Percentiles rank a stretch among this genome's conserved stretches.
Evolutionary conservation across 2,329 filamentous ascomycete species (phyloP).

Genomic region (Fusarium sp.): DNA sequence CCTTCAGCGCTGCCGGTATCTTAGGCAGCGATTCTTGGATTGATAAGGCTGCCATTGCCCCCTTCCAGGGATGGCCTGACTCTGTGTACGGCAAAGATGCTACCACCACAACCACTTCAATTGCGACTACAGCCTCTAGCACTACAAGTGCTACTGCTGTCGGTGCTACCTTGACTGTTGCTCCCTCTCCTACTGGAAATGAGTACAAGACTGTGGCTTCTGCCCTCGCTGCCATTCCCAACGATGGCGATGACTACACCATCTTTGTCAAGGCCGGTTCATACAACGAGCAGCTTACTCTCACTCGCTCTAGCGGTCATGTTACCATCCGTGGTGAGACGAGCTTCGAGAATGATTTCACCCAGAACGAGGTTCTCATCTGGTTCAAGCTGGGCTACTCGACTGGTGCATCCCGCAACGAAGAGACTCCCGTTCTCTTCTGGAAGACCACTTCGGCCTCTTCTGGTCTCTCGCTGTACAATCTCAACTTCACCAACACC

Average conservation of each 20-base stretch:
- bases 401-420: constrained; percentile 51
- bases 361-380: constrained; percentile 31
- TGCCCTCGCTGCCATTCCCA: constrained; percentile 52
- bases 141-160: background rate
- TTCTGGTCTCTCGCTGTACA: constrained; percentile 64
- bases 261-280: constrained; percentile 36
- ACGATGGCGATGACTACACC: constrained; percentile 34
- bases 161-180: constrained; percentile 37
- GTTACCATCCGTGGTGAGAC: constrained; percentile 36
- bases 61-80: constrained; percentile 41
- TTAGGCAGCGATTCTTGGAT: constrained; percentile 46
- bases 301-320: constrained; percentile 22
- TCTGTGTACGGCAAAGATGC: constrained; percentile 36
- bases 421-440: constrained; percentile 54
- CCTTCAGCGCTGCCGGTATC: constrained; percentile 54
- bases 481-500: constrained; percentile 62
- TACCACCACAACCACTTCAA: constrained; percentile 3
- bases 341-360: constrained; percentile 33
- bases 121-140: constrained; percentile 11
- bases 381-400: constrained; percentile 31
- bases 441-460: constrained; percentile 54
- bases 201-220: constrained; percentile 53
- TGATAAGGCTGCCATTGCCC: constrained; percentile 41
- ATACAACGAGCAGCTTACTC: constrained; percentile 33
- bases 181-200: constrained; percentile 46